Percentiles rank a stretch among this genome's conserved stretches.
These are phyloP conservation scores for Amoeboaphelidium protococcarum DNA, from an alignment of 371 early-diverging fungal genomes.

Conservation along the genomic window DNA sequence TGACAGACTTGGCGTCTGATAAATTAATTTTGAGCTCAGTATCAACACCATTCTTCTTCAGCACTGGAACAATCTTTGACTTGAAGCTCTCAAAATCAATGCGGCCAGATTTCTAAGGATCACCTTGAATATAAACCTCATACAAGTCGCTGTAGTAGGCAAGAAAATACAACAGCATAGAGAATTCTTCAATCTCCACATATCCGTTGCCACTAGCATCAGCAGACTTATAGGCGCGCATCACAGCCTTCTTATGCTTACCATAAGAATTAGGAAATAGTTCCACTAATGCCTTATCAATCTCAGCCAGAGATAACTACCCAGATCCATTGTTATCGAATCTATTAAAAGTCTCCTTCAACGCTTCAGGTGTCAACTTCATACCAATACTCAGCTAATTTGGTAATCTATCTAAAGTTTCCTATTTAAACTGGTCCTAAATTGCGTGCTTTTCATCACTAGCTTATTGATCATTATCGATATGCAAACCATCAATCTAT, in stretches of 20 bases:
- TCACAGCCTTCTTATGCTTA: conserved; percentile 8
- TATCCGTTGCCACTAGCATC: conserved; percentile 8
- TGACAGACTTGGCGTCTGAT: conserved; percentile 8
- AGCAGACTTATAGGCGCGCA: conserved; percentile 13
- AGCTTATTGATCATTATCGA: too few species aligned
- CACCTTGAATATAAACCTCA: conserved; percentile 6
- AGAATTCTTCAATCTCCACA: conserved; percentile 7
- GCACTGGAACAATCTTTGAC: background rate
- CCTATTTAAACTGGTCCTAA: too few species aligned
- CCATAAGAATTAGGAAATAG: conserved; percentile 4
- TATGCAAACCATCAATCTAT: too few species aligned
- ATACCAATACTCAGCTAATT: background rate
- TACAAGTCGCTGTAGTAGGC: conserved; percentile 5
- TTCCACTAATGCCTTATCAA: conserved; percentile 6
- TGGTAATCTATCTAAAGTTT: too few species aligned
- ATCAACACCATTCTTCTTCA: background rate
- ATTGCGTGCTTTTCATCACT: too few species aligned
- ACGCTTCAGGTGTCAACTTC: background rate
- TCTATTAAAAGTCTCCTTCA: background rate
- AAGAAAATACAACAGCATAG: conserved; percentile 4
- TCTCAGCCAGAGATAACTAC: conserved; percentile 9
- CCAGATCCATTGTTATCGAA: conserved; percentile 11
- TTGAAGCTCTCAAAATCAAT: conserved; percentile 7
- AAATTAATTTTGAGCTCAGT: conserved; percentile 3
- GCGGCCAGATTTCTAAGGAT: conserved; percentile 6